Base-by-base conservation (phyloP, 345 rosid species). In the Pistacia integerrima region DNA sequence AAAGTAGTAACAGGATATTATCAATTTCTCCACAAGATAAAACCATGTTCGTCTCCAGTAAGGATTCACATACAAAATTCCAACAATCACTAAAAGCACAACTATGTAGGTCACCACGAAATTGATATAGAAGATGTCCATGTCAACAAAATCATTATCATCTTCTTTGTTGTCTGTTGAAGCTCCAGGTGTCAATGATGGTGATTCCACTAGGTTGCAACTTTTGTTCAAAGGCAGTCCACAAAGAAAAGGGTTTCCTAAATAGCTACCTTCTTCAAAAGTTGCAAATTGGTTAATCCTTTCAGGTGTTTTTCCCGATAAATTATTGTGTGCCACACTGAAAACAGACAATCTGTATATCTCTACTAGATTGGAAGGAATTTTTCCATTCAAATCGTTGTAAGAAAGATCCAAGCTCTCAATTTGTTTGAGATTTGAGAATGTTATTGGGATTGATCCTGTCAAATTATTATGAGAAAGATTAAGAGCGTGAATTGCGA, bases 371-470 rank as follows among this genome's bases (percentile, higher is more conserved):
- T 69, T 17, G 0, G 81, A 63, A 59, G 89, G 84, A 14, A 88
- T 77, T 22, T 46, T 3, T 3, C 83, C 83, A 0, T 1, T 22
- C 72, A 85, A 80, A 35, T 62, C 35, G 69, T 84, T 82, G 68
- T 63, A 66, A 0, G 83, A 87, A 49, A 79, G 25, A 25, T 25
- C 25, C 57, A 85, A 64, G 11, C 84, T 83, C 65, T 87, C 88
- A 5, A 89, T 3, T 0, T 81, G 16, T 1, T 17, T 22, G 1
- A 85, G 13, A 16, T 72, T 54, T 30, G 82, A 82, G 59, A 87
- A 65, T 0, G 78, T 81, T 2, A 2, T 0, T 11, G 90, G 92
- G 55, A 87, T 74, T 1, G 62, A 0, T 52, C 88, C 85, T 0
- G 48, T 49, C 10, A 85, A 69, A 0, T 62, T 67, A 8, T 87